A percentile compares a stretch with the other conserved stretches of the same genome.
phyloP scores from a whole-genome alignment of 2,329 filamentous ascomycete genomes.

The Dothistroma septosporum region DNA sequence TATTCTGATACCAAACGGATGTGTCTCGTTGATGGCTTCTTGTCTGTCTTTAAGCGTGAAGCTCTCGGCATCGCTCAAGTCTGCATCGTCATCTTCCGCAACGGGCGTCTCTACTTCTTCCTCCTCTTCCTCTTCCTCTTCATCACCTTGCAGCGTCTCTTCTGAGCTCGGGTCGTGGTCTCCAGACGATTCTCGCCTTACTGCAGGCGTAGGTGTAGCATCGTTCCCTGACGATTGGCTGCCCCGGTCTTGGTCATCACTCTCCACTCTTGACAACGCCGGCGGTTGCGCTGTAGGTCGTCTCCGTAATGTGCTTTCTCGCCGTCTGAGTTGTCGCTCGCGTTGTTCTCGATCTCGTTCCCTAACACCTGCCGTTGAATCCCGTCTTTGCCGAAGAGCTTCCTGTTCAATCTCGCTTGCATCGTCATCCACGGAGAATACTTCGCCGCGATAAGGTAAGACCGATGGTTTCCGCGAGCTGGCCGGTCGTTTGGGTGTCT shows the following conservation, averaged over 20 bases:
- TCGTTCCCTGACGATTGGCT: slow-evolving; percentile 30
- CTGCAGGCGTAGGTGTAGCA: slow-evolving; percentile 4
- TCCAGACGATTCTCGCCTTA: slow-evolving; percentile 11
- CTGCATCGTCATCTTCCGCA: slow-evolving; percentile 56
- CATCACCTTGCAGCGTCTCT: slow-evolving; percentile 39
- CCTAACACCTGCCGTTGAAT: slow-evolving; percentile 27
- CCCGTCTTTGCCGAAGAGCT: slow-evolving; percentile 42
- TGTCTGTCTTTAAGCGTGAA: slow-evolving; percentile 97
- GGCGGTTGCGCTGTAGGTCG: slow-evolving; percentile 46
- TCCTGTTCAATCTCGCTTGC: slow-evolving; percentile 73
- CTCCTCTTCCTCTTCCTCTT: slow-evolving; percentile 35
- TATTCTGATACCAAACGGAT: slow-evolving; percentile 96
- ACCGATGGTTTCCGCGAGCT: slow-evolving; percentile 71
- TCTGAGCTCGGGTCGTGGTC: slow-evolving; percentile 34
- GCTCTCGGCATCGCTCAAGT: slow-evolving; percentile 88
- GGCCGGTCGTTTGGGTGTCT: slow-evolving; percentile 62
- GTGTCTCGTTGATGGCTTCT: slow-evolving; percentile 96
- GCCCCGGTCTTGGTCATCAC: slow-evolving; percentile 40
- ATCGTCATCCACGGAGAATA: slow-evolving; percentile 91
- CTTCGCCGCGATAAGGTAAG: slow-evolving; percentile 72
- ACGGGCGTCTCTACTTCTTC: slow-evolving; percentile 41
- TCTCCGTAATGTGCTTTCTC: slow-evolving; percentile 50
- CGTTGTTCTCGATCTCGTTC: slow-evolving; percentile 19
- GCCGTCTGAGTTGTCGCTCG: slow-evolving; percentile 41
- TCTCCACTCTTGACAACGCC: slow-evolving; percentile 47